Evolutionary conservation across 2,329 filamentous ascomycete genomes (phyloP).

Genomic region (Sporothrix phasma): DNA sequence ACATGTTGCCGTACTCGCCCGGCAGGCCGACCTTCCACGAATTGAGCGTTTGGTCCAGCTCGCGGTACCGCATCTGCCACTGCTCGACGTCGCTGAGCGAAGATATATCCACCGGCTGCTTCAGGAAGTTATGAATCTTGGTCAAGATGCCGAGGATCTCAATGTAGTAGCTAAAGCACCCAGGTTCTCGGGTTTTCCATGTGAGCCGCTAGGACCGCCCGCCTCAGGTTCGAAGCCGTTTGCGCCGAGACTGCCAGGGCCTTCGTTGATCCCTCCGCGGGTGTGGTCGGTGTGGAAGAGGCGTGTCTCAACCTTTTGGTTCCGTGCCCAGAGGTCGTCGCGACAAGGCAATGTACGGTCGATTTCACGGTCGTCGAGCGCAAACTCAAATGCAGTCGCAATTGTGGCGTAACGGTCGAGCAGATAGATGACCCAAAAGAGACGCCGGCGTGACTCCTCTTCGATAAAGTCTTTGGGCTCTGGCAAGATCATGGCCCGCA

Average conservation of each 20-base stretch:
- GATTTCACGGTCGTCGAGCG: constrained; percentile 79
- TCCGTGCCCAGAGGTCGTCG: constrained; percentile 76
- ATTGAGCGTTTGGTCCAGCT: constrained; percentile 69
- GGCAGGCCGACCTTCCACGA: constrained; percentile 79
- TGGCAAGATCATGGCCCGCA: constrained; percentile 74
- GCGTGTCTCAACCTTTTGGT: constrained; percentile 72
- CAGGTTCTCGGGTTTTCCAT: constrained; percentile 58
- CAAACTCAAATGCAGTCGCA: constrained; percentile 85
- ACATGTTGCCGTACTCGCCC: constrained; percentile 73
- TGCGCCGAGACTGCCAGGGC: constrained; percentile 13
- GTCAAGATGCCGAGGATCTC: constrained; percentile 82
- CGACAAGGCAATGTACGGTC: constrained; percentile 79
- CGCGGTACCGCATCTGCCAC: constrained; percentile 81
- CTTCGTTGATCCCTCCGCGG: constrained; percentile 10
- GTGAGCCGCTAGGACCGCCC: neutral
- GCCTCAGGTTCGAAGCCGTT: constrained; percentile 13
- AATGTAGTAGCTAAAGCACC: constrained; percentile 86
- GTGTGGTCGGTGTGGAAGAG: constrained; percentile 58
- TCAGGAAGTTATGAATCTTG: constrained; percentile 79
- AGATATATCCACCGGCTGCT: constrained; percentile 80
- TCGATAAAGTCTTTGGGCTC: constrained; percentile 81
- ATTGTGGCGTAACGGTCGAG: constrained; percentile 85
- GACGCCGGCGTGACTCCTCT: constrained; percentile 70
- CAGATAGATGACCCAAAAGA: constrained; percentile 93
- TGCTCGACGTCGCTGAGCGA: constrained; percentile 74